Conservation (phyloP, 1,284 basidiomycete species). For the Cryptococcus sp. region DNA sequence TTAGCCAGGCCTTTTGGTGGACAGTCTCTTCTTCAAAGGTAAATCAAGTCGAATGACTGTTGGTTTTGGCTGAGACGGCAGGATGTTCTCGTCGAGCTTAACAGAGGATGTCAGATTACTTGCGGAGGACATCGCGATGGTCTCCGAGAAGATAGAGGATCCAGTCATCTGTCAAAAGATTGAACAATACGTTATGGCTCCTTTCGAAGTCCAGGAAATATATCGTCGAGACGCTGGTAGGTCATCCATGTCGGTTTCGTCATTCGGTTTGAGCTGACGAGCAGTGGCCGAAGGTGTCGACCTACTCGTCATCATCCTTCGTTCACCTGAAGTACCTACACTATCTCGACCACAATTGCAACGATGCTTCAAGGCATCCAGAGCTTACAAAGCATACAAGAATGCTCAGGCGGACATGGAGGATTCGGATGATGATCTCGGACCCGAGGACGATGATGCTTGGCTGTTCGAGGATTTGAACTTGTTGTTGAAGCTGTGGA, state of each 20-base stretch:
- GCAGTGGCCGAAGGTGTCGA: conserved; percentile 68
- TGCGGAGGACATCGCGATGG: conserved; percentile 77
- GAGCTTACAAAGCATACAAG: conserved; percentile 71
- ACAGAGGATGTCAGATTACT: conserved; percentile 82
- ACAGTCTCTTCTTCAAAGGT: conserved; percentile 82
- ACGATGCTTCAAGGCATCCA: conserved; percentile 67
- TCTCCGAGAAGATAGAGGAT: conserved; percentile 85
- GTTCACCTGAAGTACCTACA: conserved; percentile 70
- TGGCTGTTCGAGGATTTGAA: conserved; percentile 91
- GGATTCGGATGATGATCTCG: conserved; percentile 88
- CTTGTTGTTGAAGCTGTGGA: conserved; percentile 71
- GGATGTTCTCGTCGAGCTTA: conserved; percentile 91
- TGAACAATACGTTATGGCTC: conserved; percentile 76
- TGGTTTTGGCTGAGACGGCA: conserved; percentile 31
- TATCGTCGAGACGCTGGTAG: conserved; percentile 72
- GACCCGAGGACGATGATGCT: conserved; percentile 84
- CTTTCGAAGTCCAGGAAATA: conserved; percentile 78
- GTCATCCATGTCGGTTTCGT: conserved; percentile 21
- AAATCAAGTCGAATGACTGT: conserved; percentile 8
- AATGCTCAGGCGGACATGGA: conserved; percentile 59
- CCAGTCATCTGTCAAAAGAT: conserved; percentile 83
- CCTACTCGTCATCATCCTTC: conserved; percentile 74
- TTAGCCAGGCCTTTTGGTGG: conserved; percentile 97
- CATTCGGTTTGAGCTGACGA: conserved; percentile 59
- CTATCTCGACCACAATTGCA: conserved; percentile 72